phyloP scores from a whole-genome alignment of 2,329 filamentous ascomycete genomes.

The Penicillium psychrosexuale region DNA sequence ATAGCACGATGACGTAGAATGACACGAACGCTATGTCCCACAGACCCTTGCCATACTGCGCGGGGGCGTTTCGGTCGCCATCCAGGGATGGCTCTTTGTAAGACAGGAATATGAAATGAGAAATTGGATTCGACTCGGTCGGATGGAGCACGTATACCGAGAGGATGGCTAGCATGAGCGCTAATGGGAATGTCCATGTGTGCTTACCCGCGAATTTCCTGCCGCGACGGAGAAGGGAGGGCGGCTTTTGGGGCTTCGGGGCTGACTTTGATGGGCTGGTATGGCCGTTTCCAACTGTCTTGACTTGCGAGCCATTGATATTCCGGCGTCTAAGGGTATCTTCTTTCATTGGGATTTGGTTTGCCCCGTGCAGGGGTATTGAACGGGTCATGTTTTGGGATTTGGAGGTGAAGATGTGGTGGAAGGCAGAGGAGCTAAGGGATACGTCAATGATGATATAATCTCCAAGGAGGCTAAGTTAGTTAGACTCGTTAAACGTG shows the following conservation, averaged over 20 bases:
- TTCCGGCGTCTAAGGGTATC: background rate
- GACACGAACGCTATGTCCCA: constrained; percentile 78
- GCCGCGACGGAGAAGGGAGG: constrained; percentile 25
- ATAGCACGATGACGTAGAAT: constrained; percentile 83
- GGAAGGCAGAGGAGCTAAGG: background rate
- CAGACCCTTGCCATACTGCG: constrained; percentile 79
- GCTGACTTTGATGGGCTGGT: background rate
- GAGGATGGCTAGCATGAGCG: constrained; percentile 61
- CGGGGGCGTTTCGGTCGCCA: constrained; percentile 37
- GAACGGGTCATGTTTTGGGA: background rate
- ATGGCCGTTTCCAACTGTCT: background rate
- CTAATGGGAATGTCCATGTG: constrained; percentile 66
- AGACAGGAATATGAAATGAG: constrained; percentile 80
- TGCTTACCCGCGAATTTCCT: constrained; percentile 40
- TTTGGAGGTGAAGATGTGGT: background rate
- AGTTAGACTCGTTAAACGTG: background rate
- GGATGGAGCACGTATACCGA: constrained; percentile 70
- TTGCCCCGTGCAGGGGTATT: background rate
- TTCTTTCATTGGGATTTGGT: background rate
- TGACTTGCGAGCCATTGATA: background rate
- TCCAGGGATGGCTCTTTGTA: constrained; percentile 60
- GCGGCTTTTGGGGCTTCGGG: background rate
- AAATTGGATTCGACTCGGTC: constrained; percentile 68
- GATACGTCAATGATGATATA: background rate
- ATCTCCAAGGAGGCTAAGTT: background rate